These are phyloP conservation scores for Solidago caesia DNA, from an alignment of 129 eudicot species.

Conservation along the genomic window DNA sequence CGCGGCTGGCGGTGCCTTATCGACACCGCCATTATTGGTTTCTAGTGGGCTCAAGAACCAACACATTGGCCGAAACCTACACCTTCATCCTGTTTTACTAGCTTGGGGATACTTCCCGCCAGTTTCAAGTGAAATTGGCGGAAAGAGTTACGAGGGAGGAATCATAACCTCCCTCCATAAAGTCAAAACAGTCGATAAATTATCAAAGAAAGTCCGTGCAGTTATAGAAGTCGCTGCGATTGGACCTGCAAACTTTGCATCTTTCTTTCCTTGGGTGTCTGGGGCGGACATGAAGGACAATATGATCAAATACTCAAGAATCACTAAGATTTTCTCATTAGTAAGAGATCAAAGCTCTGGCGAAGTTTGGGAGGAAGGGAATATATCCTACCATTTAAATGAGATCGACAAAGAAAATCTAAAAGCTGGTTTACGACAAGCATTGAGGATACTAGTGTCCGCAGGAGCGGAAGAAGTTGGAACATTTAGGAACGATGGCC, in stretches of 20 bases:
- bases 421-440: conserved; percentile 54
- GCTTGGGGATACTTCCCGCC: conserved; percentile 85
- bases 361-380: conserved; percentile 47
- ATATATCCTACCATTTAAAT: conserved; percentile 46
- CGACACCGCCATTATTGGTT: conserved; percentile 73
- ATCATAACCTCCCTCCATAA: conserved; percentile 79
- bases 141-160: conserved; percentile 72
- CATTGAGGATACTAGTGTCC: conserved; percentile 58
- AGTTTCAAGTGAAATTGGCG: conserved; percentile 19
- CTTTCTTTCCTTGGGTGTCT: conserved; percentile 69
- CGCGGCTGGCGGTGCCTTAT: conserved; percentile 71
- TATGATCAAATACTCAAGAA: conserved; percentile 68
- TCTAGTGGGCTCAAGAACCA: conserved; percentile 74
- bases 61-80: conserved; percentile 77
- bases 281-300: conserved; percentile 57
- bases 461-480: conserved; percentile 96
- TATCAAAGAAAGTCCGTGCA: conserved; percentile 38
- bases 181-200: conserved; percentile 43
- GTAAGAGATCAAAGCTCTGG: conserved; percentile 76
- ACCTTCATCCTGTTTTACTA: conserved; percentile 66
- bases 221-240: conserved; percentile 60
- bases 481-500: conserved; percentile 80
- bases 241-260: conserved; percentile 63
- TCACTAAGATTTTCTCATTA: conserved; percentile 52
- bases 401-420: conserved; percentile 65